Conservation (phyloP, 2,329 filamentous ascomycete species). For the Penicillium occitanis region DNA sequence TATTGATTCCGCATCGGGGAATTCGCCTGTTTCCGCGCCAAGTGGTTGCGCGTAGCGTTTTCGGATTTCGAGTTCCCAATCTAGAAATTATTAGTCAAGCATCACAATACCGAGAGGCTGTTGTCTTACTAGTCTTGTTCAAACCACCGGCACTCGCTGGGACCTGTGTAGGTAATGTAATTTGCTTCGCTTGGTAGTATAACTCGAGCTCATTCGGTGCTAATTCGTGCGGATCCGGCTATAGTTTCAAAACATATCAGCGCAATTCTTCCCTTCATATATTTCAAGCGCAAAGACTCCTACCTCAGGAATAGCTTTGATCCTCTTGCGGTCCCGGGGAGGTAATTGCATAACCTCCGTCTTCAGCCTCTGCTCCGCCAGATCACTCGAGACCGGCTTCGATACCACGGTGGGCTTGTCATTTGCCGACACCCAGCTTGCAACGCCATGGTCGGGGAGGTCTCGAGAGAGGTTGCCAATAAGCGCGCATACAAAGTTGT, state of each 20-base stretch:
- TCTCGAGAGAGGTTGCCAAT: slow-evolving; percentile 61
- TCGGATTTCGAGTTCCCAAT: slow-evolving; percentile 65
- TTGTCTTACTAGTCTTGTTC: slow-evolving; percentile 71
- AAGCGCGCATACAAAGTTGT: slow-evolving; percentile 60
- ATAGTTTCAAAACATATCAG: neutral
- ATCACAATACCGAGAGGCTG: neutral
- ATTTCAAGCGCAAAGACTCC: slow-evolving; percentile 18
- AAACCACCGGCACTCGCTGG: slow-evolving; percentile 70
- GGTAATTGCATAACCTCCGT: slow-evolving; percentile 64
- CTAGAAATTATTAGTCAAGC: slow-evolving; percentile 22
- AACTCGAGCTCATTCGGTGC: slow-evolving; percentile 41
- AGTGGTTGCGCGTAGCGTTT: slow-evolving; percentile 64
- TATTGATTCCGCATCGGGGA: slow-evolving; percentile 59
- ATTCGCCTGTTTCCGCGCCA: slow-evolving; percentile 62
- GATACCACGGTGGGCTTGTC: slow-evolving; percentile 52
- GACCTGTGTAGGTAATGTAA: slow-evolving; percentile 59
- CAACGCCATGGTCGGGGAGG: slow-evolving; percentile 61
- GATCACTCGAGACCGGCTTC: slow-evolving; percentile 58
- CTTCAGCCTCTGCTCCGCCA: slow-evolving; percentile 62
- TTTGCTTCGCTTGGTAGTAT: slow-evolving; percentile 48
- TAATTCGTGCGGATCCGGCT: slow-evolving; percentile 40
- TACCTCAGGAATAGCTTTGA: slow-evolving; percentile 57
- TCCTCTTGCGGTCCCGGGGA: slow-evolving; percentile 58
- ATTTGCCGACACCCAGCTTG: slow-evolving; percentile 64
- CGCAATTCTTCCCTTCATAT: neutral